Conservation (phyloP, 345 rosid genomes). For the Pseudoturritis turrita region DNA sequence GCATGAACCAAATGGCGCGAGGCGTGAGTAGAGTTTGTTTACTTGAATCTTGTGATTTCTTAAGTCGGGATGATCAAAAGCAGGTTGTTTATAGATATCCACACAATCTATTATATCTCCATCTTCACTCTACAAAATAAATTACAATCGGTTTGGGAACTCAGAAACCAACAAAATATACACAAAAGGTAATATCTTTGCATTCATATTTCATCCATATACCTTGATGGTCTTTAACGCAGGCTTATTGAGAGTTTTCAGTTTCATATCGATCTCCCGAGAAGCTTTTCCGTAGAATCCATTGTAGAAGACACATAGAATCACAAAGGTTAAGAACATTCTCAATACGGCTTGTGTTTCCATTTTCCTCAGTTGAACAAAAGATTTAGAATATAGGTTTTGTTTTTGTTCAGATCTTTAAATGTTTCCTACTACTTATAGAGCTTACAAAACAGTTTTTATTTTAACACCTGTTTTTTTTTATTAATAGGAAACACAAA, state of each 20-base stretch:
- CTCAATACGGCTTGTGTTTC: neutral
- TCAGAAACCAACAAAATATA: neutral
- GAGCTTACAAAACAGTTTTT: neutral
- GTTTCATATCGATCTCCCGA: constrained; percentile 24
- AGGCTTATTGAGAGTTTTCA: constrained; percentile 49
- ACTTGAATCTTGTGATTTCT: constrained; percentile 48
- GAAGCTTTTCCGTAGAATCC: neutral
- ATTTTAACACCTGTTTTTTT: too few relatives aligned
- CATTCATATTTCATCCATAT: neutral
- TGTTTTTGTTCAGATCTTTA: neutral
- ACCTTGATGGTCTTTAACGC: constrained; percentile 42
- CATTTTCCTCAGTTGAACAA: neutral
- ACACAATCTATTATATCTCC: constrained; percentile 56
- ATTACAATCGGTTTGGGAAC: neutral
- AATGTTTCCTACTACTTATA: neutral
- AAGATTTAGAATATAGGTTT: neutral
- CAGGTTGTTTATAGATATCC: constrained; percentile 45
- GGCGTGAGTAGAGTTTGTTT: neutral
- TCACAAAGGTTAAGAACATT: neutral
- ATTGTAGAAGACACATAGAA: constrained; percentile 3
- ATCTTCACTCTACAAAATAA: constrained; percentile 40
- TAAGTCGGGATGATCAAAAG: constrained; percentile 47
- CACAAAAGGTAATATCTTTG: neutral
- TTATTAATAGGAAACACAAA: too few relatives aligned
- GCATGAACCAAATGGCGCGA: neutral